A percentile compares a stretch with the other conserved stretches of the same genome.
phyloP scores from a whole-genome alignment of 768 basidiomycete genomes.

The Trametes punicea region DNA sequence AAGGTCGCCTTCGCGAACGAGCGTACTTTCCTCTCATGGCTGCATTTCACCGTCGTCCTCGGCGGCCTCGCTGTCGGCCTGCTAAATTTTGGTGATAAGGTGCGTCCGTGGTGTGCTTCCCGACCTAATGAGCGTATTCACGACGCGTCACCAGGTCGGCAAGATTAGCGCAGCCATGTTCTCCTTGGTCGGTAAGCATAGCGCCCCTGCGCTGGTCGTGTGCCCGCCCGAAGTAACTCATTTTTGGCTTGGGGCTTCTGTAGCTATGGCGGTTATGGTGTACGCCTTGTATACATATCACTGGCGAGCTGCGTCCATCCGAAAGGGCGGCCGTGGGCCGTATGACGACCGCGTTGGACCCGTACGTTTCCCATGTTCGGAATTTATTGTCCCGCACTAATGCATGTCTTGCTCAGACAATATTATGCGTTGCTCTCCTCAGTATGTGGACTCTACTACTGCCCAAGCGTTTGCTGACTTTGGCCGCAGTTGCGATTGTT shows the following conservation, averaged over 20 bases:
- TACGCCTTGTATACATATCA: conserved; percentile 96
- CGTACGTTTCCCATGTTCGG: conserved; percentile 49
- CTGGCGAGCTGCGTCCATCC: conserved; percentile 92
- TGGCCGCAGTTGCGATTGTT: conserved; percentile 67
- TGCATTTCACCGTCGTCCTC: conserved; percentile 96
- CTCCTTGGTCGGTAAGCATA: conserved; percentile 78
- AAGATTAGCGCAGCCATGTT: conserved; percentile 97
- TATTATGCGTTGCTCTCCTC: conserved; percentile 79
- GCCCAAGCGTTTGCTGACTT: conserved; percentile 11
- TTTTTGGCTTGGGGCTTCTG: neutral
- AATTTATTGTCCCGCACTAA: conserved; percentile 9
- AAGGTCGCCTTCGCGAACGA: conserved; percentile 96
- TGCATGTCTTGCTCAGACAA: conserved; percentile 47
- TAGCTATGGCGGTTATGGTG: conserved; percentile 95
- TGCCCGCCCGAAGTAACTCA: conserved; percentile 13
- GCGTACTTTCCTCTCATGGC: conserved; percentile 96
- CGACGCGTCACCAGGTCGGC: conserved; percentile 57
- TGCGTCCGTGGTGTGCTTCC: conserved; percentile 29
- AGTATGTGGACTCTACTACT: conserved; percentile 39
- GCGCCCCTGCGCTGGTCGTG: neutral
- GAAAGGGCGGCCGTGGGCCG: conserved; percentile 86
- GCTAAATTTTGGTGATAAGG: conserved; percentile 97
- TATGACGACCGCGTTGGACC: conserved; percentile 97
- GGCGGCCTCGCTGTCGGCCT: conserved; percentile 95
- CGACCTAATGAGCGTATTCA: neutral